Conservation (phyloP, 208 protist genomes). For the Acanthamoeba healyi region DNA sequence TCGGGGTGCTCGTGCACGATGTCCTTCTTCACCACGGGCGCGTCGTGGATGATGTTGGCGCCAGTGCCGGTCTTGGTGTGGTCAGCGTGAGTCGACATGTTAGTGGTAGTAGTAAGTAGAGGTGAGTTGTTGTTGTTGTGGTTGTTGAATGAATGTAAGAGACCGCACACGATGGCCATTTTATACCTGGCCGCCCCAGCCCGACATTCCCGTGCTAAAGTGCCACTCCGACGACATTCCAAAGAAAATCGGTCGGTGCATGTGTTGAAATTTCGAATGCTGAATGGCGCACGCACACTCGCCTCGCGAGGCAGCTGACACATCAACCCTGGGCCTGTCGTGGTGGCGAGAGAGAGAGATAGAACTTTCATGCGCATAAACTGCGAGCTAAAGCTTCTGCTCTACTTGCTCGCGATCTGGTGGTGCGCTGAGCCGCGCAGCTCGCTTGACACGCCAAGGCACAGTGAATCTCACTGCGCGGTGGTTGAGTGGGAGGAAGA, state of each 20-base stretch:
- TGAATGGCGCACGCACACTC: not conserved
- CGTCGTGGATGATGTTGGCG: conserved; percentile 19
- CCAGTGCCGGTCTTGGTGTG: conserved; percentile 9
- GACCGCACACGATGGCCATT: not conserved
- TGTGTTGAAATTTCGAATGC: not conserved
- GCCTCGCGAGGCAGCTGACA: no score
- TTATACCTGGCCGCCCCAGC: not conserved
- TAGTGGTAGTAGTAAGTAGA: not conserved
- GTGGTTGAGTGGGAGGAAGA: no score
- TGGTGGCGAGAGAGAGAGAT: no score
- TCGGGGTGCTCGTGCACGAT: conserved; percentile 50
- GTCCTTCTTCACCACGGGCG: conserved; percentile 19
- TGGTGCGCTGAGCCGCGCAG: no score
- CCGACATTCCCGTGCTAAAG: not conserved
- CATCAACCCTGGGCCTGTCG: no score
- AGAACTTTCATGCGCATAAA: no score
- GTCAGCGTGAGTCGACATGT: not conserved
- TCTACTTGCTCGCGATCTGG: no score
- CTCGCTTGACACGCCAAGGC: no score
- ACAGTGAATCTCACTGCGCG: no score
- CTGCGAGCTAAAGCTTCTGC: no score
- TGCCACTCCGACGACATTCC: not conserved
- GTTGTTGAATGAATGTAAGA: not conserved
- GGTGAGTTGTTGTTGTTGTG: not conserved
- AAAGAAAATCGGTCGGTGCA: not conserved